Evolutionary conservation across 371 early-diverging fungal genomes (phyloP).

Genomic region (Mortierella polycephala): DNA sequence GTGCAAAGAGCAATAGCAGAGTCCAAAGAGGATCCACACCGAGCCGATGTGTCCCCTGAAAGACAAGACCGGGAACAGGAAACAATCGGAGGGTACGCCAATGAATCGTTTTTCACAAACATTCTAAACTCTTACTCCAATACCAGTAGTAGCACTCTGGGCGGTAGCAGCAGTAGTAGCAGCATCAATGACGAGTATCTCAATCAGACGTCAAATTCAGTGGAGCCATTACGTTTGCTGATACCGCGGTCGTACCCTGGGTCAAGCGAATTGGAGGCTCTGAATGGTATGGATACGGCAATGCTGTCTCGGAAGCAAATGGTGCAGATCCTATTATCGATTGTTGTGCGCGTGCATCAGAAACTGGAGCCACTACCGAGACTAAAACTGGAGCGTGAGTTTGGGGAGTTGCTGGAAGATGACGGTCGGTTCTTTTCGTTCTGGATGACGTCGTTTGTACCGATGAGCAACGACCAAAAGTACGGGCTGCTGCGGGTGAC

Average conservation of each 20-base stretch:
- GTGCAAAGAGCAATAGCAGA: neutral
- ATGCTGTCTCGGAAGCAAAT: slow-evolving; percentile 39
- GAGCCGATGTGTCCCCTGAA: neutral
- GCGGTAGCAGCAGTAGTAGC: no score
- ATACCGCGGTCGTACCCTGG: neutral
- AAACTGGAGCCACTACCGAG: slow-evolving; percentile 48
- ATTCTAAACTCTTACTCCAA: no score
- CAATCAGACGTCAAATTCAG: neutral
- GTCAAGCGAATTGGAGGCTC: slow-evolving; percentile 9
- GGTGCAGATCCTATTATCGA: slow-evolving; percentile 37
- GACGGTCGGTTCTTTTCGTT: slow-evolving; percentile 61
- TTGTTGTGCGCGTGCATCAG: slow-evolving; percentile 52
- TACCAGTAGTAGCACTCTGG: no score
- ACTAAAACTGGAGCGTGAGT: slow-evolving; percentile 53
- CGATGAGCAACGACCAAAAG: slow-evolving; percentile 60
- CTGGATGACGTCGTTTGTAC: slow-evolving; percentile 68
- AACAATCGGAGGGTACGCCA: neutral
- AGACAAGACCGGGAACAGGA: neutral
- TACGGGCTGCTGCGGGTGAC: slow-evolving; percentile 56
- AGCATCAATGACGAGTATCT: no score
- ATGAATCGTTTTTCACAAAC: no score
- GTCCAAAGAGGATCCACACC: neutral
- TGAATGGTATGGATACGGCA: slow-evolving; percentile 22
- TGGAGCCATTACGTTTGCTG: neutral
- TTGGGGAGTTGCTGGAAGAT: slow-evolving; percentile 59